Evolutionary conservation across 805 yeast species (phyloP).

Genomic region (Candida maltosa): DNA sequence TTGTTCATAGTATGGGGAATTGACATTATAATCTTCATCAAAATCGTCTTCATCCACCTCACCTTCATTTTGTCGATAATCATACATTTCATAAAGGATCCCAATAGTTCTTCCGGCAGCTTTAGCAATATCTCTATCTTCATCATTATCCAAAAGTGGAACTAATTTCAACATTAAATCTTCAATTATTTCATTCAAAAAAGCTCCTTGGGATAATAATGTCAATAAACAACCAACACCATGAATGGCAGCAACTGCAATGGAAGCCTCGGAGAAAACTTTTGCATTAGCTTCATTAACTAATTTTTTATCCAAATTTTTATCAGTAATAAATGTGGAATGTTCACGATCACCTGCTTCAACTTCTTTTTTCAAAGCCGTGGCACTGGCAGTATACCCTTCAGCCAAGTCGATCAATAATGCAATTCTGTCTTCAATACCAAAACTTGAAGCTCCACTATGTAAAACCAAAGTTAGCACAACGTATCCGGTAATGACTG

Average conservation of each 20-base stretch:
- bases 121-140: conserved; percentile 43
- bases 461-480: conserved; percentile 41
- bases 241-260: conserved; percentile 44
- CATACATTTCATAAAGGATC: conserved; percentile 50
- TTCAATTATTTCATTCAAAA: conserved; percentile 35
- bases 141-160: conserved; percentile 40
- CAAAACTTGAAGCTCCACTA: conserved; percentile 48
- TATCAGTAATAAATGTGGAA: conserved; percentile 35
- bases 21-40: conserved; percentile 40
- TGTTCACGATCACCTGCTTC: conserved; percentile 42
- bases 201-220: conserved; percentile 41
- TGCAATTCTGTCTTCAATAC: conserved; percentile 43
- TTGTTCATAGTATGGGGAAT: conserved; percentile 52
- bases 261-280: conserved; percentile 29
- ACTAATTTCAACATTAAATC: conserved; percentile 37
- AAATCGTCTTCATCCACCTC: conserved; percentile 28
- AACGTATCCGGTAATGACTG: conserved; percentile 34
- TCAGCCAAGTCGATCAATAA: conserved; percentile 45
- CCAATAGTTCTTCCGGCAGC: conserved; percentile 58
- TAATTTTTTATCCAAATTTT: conserved; percentile 31
- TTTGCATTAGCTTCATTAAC: conserved; percentile 28
- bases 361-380: conserved; percentile 26
- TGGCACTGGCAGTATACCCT: conserved; percentile 28
- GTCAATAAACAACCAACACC: conserved; percentile 45
- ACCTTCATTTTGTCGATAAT: conserved; percentile 36